Percentiles rank a stretch among this genome's conserved stretches.
Evolutionary conservation across 768 basidiomycete species (phyloP).

Genomic region (Rhizopogon vinicolor): DNA sequence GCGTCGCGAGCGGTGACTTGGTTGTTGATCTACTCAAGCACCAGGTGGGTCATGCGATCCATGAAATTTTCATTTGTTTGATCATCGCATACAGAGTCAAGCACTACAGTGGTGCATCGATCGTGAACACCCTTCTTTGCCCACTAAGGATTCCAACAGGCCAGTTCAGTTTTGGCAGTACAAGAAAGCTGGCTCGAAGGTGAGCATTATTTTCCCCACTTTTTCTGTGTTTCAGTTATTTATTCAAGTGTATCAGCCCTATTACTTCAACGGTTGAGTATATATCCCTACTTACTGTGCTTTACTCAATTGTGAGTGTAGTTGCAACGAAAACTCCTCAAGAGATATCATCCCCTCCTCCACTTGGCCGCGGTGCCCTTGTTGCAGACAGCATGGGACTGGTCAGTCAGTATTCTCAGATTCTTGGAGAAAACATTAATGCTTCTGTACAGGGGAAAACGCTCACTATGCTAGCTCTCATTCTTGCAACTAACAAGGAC

Average conservation of each 20-base stretch:
- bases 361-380: constrained; percentile 79
- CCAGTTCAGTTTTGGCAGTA: constrained; percentile 92
- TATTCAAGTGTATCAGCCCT: constrained; percentile 31
- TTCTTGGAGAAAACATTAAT: not conserved
- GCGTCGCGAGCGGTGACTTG: constrained; percentile 60
- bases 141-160: constrained; percentile 57
- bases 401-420: constrained; percentile 23
- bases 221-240: not conserved
- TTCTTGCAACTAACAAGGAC: constrained; percentile 74
- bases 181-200: constrained; percentile 51
- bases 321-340: constrained; percentile 84
- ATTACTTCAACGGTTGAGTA: constrained; percentile 64
- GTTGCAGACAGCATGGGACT: constrained; percentile 89
- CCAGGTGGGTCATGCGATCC: constrained; percentile 45
- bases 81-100: constrained; percentile 51
- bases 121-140: constrained; percentile 73
- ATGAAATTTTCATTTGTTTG: not conserved
- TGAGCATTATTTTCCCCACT: constrained; percentile 18
- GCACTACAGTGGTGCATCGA: constrained; percentile 84
- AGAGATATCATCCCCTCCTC: constrained; percentile 42
- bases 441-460: constrained; percentile 74
- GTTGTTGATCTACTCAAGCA: constrained; percentile 75
- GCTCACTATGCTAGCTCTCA: constrained; percentile 78
- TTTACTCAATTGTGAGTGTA: constrained; percentile 19
- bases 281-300: not conserved